These are phyloP conservation scores for Candida rishiriensis DNA, from an alignment of 805 yeast genomes.

Conservation along the genomic window DNA sequence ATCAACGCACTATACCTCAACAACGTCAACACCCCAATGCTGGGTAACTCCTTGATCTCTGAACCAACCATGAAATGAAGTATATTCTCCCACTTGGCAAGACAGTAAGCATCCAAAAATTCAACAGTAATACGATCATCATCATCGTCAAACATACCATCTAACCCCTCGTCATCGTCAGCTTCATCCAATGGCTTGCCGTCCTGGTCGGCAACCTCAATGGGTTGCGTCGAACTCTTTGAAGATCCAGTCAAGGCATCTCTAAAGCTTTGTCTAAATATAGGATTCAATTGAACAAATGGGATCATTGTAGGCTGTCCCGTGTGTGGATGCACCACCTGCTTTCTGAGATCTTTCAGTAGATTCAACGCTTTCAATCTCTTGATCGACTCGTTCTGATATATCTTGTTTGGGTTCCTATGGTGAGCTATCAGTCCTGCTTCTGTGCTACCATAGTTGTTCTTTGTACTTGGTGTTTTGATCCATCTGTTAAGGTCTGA, in stretches of 20 bases:
- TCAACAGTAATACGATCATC: constrained; percentile 55
- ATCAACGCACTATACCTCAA: constrained; percentile 79
- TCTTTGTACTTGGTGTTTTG: constrained; percentile 28
- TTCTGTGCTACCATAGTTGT: background rate
- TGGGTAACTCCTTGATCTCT: constrained; percentile 62
- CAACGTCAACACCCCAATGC: constrained; percentile 74
- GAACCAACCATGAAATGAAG: constrained; percentile 98
- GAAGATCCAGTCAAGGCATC: constrained; percentile 73
- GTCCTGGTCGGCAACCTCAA: constrained; percentile 6
- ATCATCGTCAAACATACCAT: constrained; percentile 64
- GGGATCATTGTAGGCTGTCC: constrained; percentile 28
- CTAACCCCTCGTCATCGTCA: constrained; percentile 1
- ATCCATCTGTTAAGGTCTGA: constrained; percentile 75
- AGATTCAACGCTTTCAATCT: constrained; percentile 73
- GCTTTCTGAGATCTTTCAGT: constrained; percentile 48
- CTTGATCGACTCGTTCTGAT: constrained; percentile 73
- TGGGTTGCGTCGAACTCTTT: constrained; percentile 30
- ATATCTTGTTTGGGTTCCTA: constrained; percentile 33
- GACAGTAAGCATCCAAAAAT: constrained; percentile 74
- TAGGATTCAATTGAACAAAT: constrained; percentile 54
- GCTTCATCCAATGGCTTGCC: constrained; percentile 1
- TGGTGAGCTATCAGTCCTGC: constrained; percentile 6
- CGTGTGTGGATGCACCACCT: constrained; percentile 32
- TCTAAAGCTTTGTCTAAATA: constrained; percentile 69
- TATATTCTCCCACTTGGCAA: constrained; percentile 90